Conservation (phyloP, 73 alveolate species). For the Paramecium octaurelia region DNA sequence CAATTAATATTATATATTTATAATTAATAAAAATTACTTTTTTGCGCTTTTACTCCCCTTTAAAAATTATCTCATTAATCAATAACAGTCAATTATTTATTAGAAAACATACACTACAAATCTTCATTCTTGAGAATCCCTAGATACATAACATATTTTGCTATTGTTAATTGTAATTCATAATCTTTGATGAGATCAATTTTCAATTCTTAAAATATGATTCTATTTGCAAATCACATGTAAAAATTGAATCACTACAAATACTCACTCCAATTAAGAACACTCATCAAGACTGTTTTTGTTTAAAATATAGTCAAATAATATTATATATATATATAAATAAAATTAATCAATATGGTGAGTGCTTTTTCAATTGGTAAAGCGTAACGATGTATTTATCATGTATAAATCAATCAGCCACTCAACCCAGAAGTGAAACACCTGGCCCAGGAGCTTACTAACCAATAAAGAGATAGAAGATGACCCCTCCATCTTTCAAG, state of each 20-base stretch:
- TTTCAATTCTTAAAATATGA: not conserved
- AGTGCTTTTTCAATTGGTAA: conserved; percentile 49
- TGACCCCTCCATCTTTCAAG: conserved; percentile 31
- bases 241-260: too few species aligned
- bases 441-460: conserved; percentile 50
- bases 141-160: not conserved
- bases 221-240: too few species aligned
- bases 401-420: not conserved
- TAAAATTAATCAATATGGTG: conserved; percentile 16
- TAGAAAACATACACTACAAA: not conserved
- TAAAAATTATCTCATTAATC: not conserved
- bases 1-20: not conserved
- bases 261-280: too few species aligned
- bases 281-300: not conserved
- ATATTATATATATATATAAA: not conserved
- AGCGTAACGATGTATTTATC: not conserved
- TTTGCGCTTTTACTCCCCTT: not conserved
- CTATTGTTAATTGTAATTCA: too few species aligned
- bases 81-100: too few species aligned
- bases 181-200: not conserved
- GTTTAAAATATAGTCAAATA: too few species aligned
- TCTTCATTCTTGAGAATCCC: not conserved
- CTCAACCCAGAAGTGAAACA: not conserved
- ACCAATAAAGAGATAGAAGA: not conserved
- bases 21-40: not conserved